A percentile compares a stretch with the other conserved stretches of the same genome.
Evolutionary conservation across 441 rosid species (phyloP).

Genomic region (Metrosideros polymorpha): DNA sequence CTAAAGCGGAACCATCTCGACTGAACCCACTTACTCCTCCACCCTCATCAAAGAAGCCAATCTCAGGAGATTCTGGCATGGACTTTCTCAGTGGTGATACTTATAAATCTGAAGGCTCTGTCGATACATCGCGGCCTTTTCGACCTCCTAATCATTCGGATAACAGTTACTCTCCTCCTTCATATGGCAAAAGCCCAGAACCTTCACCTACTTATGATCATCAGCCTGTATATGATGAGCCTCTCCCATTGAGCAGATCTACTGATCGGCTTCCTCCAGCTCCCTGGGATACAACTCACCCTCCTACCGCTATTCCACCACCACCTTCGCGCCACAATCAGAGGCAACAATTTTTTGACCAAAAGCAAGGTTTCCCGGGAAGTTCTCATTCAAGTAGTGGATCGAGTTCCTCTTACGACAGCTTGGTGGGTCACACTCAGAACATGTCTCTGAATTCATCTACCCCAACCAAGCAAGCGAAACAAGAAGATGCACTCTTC

Average conservation of each 20-base stretch:
- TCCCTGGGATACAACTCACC: constrained; percentile 52
- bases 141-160: background rate
- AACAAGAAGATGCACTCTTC: constrained; percentile 91
- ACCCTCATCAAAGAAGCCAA: constrained; percentile 2
- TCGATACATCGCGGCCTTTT: background rate
- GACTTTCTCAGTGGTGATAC: constrained; percentile 12
- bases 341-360: constrained; percentile 73
- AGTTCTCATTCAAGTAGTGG: constrained; percentile 44
- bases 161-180: background rate
- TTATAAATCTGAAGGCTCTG: background rate
- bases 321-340: constrained; percentile 62
- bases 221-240: constrained; percentile 53
- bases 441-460: constrained; percentile 55
- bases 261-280: constrained; percentile 58
- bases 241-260: constrained; percentile 29
- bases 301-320: constrained; percentile 33
- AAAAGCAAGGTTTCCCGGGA: constrained; percentile 10
- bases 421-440: constrained; percentile 62
- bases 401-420: constrained; percentile 54
- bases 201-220: constrained; percentile 26
- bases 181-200: constrained; percentile 4
- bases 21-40: constrained; percentile 1
- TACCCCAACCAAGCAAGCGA: constrained; percentile 47
- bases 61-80: background rate
- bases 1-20: background rate